A percentile compares a stretch with the other conserved stretches of the same genome.
These are phyloP conservation scores for Candida orba DNA, from an alignment of 805 yeast species.

Conservation along the genomic window DNA sequence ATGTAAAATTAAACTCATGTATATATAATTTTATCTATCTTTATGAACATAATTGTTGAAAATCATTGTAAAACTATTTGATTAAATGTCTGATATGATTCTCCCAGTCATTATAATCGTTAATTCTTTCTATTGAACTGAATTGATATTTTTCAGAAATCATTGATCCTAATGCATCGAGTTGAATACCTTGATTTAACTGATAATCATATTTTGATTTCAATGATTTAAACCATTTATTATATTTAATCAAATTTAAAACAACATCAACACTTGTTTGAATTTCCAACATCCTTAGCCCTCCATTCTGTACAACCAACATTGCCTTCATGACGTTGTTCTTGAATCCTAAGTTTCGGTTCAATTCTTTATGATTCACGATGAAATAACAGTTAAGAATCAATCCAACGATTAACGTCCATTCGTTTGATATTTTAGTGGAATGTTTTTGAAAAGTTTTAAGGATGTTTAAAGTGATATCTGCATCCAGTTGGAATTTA, in stretches of 20 bases:
- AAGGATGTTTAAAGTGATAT: slow-evolving; percentile 41
- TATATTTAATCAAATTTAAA: slow-evolving; percentile 45
- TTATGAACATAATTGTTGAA: background rate
- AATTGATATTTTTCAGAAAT: slow-evolving; percentile 25
- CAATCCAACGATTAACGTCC: slow-evolving; percentile 66
- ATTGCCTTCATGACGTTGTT: slow-evolving; percentile 42
- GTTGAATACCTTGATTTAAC: slow-evolving; percentile 18
- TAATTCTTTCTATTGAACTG: slow-evolving; percentile 25
- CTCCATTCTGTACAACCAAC: slow-evolving; percentile 47
- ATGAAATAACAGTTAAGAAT: slow-evolving; percentile 51
- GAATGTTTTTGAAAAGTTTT: slow-evolving; percentile 44
- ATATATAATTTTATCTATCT: background rate
- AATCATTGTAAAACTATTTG: background rate
- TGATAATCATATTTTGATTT: slow-evolving; percentile 34
- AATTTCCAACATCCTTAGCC: slow-evolving; percentile 41
- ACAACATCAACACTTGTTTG: slow-evolving; percentile 47
- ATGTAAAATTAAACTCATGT: background rate
- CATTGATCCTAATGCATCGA: slow-evolving; percentile 28
- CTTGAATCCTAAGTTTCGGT: slow-evolving; percentile 41
- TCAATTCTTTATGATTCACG: slow-evolving; percentile 41
- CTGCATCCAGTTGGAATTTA: slow-evolving; percentile 53
- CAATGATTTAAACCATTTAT: slow-evolving; percentile 55
- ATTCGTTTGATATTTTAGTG: slow-evolving; percentile 50
- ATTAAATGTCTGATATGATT: background rate
- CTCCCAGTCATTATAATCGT: slow-evolving; percentile 12